A percentile compares a stretch with the other conserved stretches of the same genome.
Evolutionary conservation across 2,329 filamentous ascomycete genomes (phyloP).

Genomic region (Myriosclerotinia duriaeana): DNA sequence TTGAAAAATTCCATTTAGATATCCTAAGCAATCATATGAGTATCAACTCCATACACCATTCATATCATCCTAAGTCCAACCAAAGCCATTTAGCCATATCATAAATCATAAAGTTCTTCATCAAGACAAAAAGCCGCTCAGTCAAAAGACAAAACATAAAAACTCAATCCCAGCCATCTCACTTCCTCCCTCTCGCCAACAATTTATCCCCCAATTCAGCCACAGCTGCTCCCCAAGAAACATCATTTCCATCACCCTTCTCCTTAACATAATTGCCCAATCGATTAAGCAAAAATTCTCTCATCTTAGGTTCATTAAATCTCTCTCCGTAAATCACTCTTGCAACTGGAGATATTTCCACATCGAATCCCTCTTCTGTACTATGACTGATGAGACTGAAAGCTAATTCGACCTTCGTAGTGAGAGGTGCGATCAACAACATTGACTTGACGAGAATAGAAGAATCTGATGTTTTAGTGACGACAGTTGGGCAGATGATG

Average conservation of each 20-base stretch:
- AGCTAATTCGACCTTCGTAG: conserved; percentile 66
- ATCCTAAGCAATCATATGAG: neutral
- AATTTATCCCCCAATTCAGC: conserved; percentile 56
- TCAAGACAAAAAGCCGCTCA: too few relatives aligned
- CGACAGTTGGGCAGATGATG: conserved; percentile 62
- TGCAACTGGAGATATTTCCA: conserved; percentile 55
- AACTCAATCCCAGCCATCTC: conserved; percentile 19
- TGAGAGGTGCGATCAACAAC: conserved; percentile 62
- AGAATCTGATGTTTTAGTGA: conserved; percentile 64
- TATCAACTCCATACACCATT: neutral
- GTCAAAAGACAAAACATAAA: neutral
- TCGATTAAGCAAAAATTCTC: conserved; percentile 64
- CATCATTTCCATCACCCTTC: conserved; percentile 43
- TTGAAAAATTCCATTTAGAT: neutral
- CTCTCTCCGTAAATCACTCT: conserved; percentile 73
- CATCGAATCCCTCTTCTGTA: conserved; percentile 51
- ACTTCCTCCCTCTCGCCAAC: conserved; percentile 56
- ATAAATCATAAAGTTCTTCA: neutral
- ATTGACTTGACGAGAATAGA: conserved; percentile 60
- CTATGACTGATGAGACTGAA: conserved; percentile 55
- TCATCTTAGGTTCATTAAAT: conserved; percentile 73
- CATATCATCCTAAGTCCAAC: neutral
- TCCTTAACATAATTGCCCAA: conserved; percentile 43
- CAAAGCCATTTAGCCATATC: neutral
- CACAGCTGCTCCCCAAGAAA: conserved; percentile 55